These are phyloP conservation scores for Albatrellus ellisii DNA, from an alignment of 768 basidiomycete genomes.

Conservation along the genomic window DNA sequence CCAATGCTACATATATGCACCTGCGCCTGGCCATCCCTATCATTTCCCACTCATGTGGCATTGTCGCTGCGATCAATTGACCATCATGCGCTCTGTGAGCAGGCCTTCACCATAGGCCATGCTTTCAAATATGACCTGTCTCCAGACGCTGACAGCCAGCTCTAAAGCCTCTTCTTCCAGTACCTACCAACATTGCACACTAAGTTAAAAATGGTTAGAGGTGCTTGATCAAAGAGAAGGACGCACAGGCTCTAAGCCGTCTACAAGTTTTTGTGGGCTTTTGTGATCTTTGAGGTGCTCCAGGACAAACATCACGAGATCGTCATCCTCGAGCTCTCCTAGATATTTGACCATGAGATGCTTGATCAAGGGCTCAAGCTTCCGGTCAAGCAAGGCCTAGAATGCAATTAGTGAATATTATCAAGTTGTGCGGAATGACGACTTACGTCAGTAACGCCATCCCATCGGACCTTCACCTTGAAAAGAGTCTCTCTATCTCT, in stretches of 20 bases:
- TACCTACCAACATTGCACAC: conserved; percentile 37
- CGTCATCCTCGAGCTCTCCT: conserved; percentile 86
- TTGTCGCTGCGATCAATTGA: conserved; percentile 33
- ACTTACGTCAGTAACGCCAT: conserved; percentile 77
- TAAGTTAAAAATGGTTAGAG: not conserved
- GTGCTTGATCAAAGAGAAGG: not conserved
- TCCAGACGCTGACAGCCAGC: conserved; percentile 72
- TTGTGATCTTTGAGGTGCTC: conserved; percentile 92
- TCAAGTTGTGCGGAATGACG: not conserved
- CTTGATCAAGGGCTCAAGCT: conserved; percentile 77
- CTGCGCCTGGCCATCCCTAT: conserved; percentile 9
- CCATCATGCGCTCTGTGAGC: conserved; percentile 73
- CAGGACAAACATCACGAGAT: conserved; percentile 89
- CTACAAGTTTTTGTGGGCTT: conserved; percentile 69
- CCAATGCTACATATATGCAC: conserved; percentile 12
- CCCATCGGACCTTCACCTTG: conserved; percentile 84
- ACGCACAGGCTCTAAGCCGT: conserved; percentile 85
- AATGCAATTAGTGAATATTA: conserved; percentile 10
- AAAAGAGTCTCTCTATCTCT: conserved; percentile 67
- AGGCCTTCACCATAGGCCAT: conserved; percentile 87
- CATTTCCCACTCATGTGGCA: not conserved
- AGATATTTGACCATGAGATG: conserved; percentile 77
- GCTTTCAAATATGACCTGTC: conserved; percentile 90
- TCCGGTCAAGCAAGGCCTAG: too few relatives aligned
- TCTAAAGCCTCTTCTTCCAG: conserved; percentile 85